Base-by-base conservation (phyloP, 2,329 filamentous ascomycete genomes). In the Trichoderma koningii region DNA sequence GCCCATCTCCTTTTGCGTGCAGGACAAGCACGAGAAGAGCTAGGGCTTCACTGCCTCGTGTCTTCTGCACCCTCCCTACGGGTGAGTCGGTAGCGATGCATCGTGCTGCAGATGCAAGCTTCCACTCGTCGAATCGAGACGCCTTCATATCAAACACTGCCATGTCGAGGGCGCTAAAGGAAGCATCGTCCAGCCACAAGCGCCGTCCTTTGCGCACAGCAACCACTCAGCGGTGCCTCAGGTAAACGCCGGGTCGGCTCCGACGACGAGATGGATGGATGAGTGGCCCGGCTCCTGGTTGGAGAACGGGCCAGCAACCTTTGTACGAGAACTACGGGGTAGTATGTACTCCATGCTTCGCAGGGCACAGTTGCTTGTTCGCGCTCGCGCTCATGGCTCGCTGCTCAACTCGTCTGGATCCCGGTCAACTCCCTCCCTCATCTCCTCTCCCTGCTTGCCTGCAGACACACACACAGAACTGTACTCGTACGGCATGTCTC, bases 181-280 rank as follows among this genome's bases (percentile, higher is more conserved):
- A 42, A 55, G 59, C 50, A 50, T 38, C 59, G 45, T 53, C 41
- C 50, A 55, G 59, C 41, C 59, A 63, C 59, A 63, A 63, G 59
- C 59, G 59, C 50, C 28, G 30, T 19, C 59, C 50, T 34, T 34
- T 47, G 41, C 21, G n/a, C 44, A n/a, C 28, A 21, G 42, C 30
- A 23, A 45, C 42, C 51, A 56, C 42, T 63, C 51, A 2, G 19
- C 30, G 26, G 5, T 52, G 48, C 50, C 26, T 17, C 12, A 38
- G 44, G 21, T 60, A 63, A 63, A 63, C 61, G 61, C 61, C 61
- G 61, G 61, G 61, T 56, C 61, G 61, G 61, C 42, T 56, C 61
- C 61, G 61, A 63, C 52, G 59, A 38, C 15, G 34, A 15, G 59
- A 63, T 55, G 15, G 59, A 63, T 55, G 59, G 48, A 45, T 62